Evolutionary conservation across 495 filamentous ascomycete species (phyloP), one percentile per base, ranked within the genome.

Genomic region (Thozetella sp.): DNA sequence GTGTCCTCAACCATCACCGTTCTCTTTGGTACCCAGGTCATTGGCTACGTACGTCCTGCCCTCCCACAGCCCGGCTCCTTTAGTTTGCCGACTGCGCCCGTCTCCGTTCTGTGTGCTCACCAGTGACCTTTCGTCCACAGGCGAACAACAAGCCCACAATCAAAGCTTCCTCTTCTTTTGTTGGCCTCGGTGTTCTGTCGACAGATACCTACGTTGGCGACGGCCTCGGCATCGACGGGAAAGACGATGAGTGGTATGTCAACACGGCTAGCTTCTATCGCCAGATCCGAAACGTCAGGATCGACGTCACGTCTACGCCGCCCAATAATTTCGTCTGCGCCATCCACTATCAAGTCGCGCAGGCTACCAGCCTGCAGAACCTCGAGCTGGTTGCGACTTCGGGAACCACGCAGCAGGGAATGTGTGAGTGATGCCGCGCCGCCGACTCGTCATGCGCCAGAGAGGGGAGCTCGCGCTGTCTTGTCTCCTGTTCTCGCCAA

Each of bases 211-310:
- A 97, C 68, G 72, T 72, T 10, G 69, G 83, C 27, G 74, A 76
- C 27, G 74, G 73, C 26, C 63, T 4, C 53, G 59, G 1, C n/a
- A 24, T 25, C 11, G 53, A 61, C 19, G 59, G 54, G 0, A 9
- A 3, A 2, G 54, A 51, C 45, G 19, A 54, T 13, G 75, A 85
- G 62, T 84, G 73, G 76, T 95, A 87, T 70, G 91, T 88, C 63
- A 94, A 95, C 69, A 88, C 93, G 73, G 97, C 96, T 84, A 96
- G 97, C 76, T 98, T 97, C 80, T 97, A 90, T 82, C 91, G 94
- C 24, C 90, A 94, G 64, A 80, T 97, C 62, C 90, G 94, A 67
- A 97, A 98, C 76, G 88, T 98, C 61, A 79, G 90, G 58, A 87
- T 98, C 69, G 93, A 98, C 69, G 72, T 93, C 27, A 90, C 85